Evolutionary conservation across 495 filamentous ascomycete species (phyloP), one percentile per base, ranked within the genome.

Genomic region (Aspergillus kassunensis): DNA sequence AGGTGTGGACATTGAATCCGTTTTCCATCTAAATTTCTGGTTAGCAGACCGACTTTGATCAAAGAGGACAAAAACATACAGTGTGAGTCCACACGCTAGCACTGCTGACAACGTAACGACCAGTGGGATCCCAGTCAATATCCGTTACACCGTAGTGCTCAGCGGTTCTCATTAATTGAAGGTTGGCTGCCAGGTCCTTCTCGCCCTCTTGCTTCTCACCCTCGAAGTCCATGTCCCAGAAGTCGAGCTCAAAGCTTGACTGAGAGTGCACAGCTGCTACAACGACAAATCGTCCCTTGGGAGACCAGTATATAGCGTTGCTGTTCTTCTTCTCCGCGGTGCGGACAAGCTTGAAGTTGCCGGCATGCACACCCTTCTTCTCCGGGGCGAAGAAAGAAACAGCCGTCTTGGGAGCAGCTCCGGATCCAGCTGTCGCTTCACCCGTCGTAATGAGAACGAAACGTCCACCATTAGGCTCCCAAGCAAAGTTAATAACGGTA

Each of bases 281-380:
- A 35, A 96, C 82, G 37, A 96, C 91, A 63, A 98, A 97, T 15
- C 93, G 84, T 13, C 93, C 93, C 75, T 88, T 90, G 12, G 93
- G 93, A n/a, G 90, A 95, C 93, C 93, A 98, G 82, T 96, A 96
- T 63, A 98, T 97, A 46, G 88, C 95, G 63, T 98, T 98, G 80
- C 85, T 95, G 69, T 91, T 98, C 81, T 96, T 97, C 83, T 96
- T 96, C 58, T 98, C 93, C 18, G 95, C 78, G 0, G 90, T 97
- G 35, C 88, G 83, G 49, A 97, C 84, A 57, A 91, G 87, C 78
- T 89, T 93, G 80, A 96, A 98, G 77, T 95, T 96, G 44, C 93
- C 93, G 16, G 88, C 75, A 10, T 77, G 75, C 30, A 76, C 66
- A 31, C 77, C 83, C 79, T 97, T 97, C 75, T 95, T 96, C 69